Evolutionary conservation across 441 rosid genomes (phyloP), one percentile per base, ranked within the genome.

Genomic region (Brassica balearica): DNA sequence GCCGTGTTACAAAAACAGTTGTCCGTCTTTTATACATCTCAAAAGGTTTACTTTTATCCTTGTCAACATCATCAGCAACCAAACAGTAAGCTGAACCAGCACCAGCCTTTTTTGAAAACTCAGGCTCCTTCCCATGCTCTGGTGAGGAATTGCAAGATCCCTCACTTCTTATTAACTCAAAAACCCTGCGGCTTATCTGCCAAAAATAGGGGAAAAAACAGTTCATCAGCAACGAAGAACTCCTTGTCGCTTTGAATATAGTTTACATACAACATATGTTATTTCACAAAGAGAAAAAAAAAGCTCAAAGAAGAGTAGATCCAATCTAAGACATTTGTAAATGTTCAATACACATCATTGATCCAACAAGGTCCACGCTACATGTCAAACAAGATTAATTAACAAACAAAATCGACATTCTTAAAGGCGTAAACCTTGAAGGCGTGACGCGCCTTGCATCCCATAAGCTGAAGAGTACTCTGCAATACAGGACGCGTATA

Each of bases 381-480:
- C 27, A 22, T 22, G 55, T 61, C 68, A n/a, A 64, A 62, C 63
- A 15, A 72, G 19, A 73, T 38, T 53, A 53, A 6, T 53, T 8
- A 23, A 55, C 8, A 55, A 55, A 10, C 62, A 56, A 10, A 60
- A 29, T 61, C 34, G 5, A 43, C 29, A 41, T 11, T 34, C 2
- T 1, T 7, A 43, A 62, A 46, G 51, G 51, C 10, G 3, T 15
- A 15, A 15, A 96, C 99, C 98, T 94, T 96, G 82, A 92, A 96
- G 59, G 98, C 99, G 72, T 96, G 99, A 36, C 99, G 94, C 8
- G 99, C 86, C 63, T 96, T 96, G 85, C 99, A 96, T 65, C 99
- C 99, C 97, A 96, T 96, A 82, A 96, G 93, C 81, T 94, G 99
- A 73, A 96, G 95, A 85, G 98, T 90, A 63, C 97, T 90, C 85